Evolutionary conservation across 1,284 basidiomycete genomes (phyloP).

Genomic region (Austroboletus novae-zelandiae): DNA sequence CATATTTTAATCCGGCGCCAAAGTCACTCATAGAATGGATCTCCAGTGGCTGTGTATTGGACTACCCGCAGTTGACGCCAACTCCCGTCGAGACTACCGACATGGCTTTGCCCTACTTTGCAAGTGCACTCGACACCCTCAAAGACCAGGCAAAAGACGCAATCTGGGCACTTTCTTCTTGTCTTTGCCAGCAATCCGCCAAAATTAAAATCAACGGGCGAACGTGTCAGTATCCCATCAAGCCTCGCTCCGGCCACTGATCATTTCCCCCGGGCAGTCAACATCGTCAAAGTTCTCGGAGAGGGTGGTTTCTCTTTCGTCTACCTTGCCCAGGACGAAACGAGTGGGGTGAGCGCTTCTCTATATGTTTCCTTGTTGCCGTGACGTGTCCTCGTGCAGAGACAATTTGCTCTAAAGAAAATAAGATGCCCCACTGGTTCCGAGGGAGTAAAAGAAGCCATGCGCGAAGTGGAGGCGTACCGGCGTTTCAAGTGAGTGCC

Average conservation of each 20-base stretch:
- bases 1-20: background rate
- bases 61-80: background rate
- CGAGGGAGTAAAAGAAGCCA: constrained; percentile 79
- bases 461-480: constrained; percentile 91
- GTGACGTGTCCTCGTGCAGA: constrained; percentile 37
- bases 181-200: constrained; percentile 75
- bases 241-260: constrained; percentile 3
- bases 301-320: constrained; percentile 97
- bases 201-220: constrained; percentile 93
- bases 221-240: constrained; percentile 61
- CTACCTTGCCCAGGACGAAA: constrained; percentile 86
- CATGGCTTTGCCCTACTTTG: constrained; percentile 31
- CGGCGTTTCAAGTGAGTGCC: constrained; percentile 78
- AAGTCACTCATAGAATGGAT: background rate
- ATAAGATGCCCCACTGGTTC: constrained; percentile 83
- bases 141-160: constrained; percentile 79
- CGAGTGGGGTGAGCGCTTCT: constrained; percentile 60
- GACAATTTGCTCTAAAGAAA: constrained; percentile 93
- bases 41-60: constrained; percentile 14
- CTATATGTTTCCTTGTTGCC: background rate
- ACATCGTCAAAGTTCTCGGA: constrained; percentile 86
- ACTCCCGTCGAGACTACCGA: background rate
- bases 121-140: constrained; percentile 55
- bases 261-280: constrained; percentile 48
- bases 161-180: constrained; percentile 73